These are phyloP conservation scores for Antitrichia curtipendula DNA, from an alignment of 225 moss, liverwort and hornwort genomes.

Conservation along the genomic window DNA sequence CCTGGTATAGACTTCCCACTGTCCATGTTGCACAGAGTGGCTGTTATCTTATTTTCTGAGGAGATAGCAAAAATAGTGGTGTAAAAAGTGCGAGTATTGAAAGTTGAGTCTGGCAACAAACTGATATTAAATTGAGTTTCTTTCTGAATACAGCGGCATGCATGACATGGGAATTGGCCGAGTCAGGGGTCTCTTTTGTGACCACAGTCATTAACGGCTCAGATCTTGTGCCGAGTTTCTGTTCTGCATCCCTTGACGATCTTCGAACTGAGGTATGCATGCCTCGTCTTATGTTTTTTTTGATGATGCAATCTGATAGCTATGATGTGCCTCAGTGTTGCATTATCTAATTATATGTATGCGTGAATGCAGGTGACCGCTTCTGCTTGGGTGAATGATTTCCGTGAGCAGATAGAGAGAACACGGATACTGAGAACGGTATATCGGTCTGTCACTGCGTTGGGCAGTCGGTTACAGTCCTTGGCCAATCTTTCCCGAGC, in stretches of 20 bases:
- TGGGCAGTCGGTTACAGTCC: conserved; percentile 60
- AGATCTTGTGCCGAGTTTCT: conserved; percentile 81
- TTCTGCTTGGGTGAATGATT: conserved; percentile 88
- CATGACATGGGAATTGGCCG: conserved; percentile 94
- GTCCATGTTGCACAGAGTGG: neutral
- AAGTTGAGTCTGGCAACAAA: neutral
- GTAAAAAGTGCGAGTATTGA: neutral
- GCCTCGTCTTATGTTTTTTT: neutral
- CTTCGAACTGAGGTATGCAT: conserved; percentile 66
- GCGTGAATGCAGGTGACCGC: conserved; percentile 48
- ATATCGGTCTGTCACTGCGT: conserved; percentile 78
- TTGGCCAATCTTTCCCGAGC: conserved; percentile 73
- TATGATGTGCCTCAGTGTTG: conserved; percentile 4
- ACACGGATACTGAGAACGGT: conserved; percentile 86
- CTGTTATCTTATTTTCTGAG: neutral
- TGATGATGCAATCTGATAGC: neutral
- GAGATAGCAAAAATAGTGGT: neutral
- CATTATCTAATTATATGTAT: neutral
- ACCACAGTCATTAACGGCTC: conserved; percentile 80
- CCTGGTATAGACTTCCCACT: conserved; percentile 44
- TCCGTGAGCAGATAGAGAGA: conserved; percentile 95
- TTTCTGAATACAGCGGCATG: conserved; percentile 50
- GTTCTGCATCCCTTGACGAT: conserved; percentile 73
- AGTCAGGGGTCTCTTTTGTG: conserved; percentile 61
- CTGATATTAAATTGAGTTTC: neutral